Evolutionary conservation across 169 alveolate genomes (phyloP).

Genomic region (Sarcocystis neurona): DNA sequence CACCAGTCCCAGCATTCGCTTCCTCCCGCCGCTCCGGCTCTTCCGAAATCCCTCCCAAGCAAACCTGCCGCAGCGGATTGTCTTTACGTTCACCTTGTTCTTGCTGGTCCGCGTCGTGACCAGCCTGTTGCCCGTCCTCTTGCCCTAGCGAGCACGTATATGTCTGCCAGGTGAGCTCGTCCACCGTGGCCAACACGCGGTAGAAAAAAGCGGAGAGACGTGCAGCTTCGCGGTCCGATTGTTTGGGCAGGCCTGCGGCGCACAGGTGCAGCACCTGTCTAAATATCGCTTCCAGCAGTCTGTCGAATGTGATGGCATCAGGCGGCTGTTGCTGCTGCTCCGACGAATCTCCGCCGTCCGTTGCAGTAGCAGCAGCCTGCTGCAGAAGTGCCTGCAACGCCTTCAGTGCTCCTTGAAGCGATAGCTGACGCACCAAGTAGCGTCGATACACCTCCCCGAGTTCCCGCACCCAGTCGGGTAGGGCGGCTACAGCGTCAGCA

Average conservation of each 20-base stretch:
- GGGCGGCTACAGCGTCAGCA: no score
- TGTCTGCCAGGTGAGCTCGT: background rate
- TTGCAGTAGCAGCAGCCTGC: background rate
- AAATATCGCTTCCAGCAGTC: background rate
- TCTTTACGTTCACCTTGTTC: background rate
- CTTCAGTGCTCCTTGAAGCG: background rate
- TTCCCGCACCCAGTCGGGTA: constrained; percentile 4
- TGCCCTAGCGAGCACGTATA: background rate
- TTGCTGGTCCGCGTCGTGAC: background rate
- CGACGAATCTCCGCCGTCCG: background rate
- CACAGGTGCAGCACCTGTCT: constrained; percentile 2
- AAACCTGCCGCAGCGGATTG: background rate
- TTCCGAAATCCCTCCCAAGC: no score
- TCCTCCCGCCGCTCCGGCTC: no score
- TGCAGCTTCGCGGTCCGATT: constrained; percentile 12
- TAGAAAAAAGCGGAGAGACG: constrained; percentile 9
- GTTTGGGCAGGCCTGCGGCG: background rate
- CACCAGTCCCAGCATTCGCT: no score
- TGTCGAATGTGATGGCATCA: background rate
- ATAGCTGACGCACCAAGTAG: background rate
- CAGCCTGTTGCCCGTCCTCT: background rate
- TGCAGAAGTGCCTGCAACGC: background rate
- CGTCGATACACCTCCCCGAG: background rate
- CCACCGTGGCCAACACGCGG: background rate
- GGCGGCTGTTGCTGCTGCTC: background rate